A percentile compares a stretch with the other conserved stretches of the same genome.
Conservation (phyloP, 768 basidiomycete genomes). For the Phlebiopsis gigantea region DNA sequence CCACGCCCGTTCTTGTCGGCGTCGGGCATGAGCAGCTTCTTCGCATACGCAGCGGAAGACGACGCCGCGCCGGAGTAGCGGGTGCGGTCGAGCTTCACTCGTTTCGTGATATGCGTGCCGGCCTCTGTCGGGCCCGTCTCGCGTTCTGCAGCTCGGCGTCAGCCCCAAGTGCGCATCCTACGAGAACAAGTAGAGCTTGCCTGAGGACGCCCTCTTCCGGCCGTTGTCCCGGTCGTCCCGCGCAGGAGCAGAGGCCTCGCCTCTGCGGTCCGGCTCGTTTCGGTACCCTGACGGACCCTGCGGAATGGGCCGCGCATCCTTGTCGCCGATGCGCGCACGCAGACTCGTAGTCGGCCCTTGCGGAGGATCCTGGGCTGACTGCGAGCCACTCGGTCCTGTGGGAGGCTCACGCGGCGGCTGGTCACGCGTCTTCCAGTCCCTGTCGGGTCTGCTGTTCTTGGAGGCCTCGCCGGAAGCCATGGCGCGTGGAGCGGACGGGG, state of each 20-base stretch:
- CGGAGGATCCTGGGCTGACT: background rate
- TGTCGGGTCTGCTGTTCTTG: slow-evolving; percentile 38
- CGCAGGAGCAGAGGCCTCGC: slow-evolving; percentile 15
- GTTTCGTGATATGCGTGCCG: slow-evolving; percentile 52
- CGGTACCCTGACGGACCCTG: slow-evolving; percentile 31
- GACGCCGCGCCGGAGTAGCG: slow-evolving; percentile 30
- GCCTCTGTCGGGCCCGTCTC: too few relatives aligned
- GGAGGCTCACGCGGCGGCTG: slow-evolving; percentile 13
- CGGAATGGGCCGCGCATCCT: slow-evolving; percentile 41
- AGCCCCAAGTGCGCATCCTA: too few relatives aligned
- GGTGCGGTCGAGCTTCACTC: slow-evolving; percentile 52
- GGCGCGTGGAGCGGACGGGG: slow-evolving; percentile 67
- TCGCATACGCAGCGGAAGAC: background rate
- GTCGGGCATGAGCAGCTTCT: background rate
- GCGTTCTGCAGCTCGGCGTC: slow-evolving; percentile 41
- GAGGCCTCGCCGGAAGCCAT: slow-evolving; percentile 50
- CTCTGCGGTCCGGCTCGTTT: slow-evolving; percentile 30
- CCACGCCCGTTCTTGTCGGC: background rate
- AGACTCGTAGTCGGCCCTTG: slow-evolving; percentile 30
- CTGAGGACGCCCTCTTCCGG: slow-evolving; percentile 65
- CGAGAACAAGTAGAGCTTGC: slow-evolving; percentile 34
- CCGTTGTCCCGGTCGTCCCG: slow-evolving; percentile 62
- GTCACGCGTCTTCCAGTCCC: slow-evolving; percentile 40
- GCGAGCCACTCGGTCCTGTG: slow-evolving; percentile 11
- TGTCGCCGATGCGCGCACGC: slow-evolving; percentile 57